phyloP scores from a whole-genome alignment of 2,329 filamentous ascomycete species.

The Colletotrichum sp. region DNA sequence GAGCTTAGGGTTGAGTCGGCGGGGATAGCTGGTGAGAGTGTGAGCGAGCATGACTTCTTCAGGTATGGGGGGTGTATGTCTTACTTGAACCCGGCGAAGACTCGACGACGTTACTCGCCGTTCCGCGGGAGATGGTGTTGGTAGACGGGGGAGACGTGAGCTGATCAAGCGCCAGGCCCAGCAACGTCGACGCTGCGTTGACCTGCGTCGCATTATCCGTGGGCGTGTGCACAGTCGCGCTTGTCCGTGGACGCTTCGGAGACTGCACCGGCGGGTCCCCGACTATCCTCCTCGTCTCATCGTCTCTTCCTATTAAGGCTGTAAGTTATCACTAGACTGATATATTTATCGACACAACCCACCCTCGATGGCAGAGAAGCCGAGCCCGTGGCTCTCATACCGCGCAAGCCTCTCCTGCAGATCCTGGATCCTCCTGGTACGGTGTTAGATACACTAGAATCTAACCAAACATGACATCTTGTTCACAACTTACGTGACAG shows the following conservation, averaged over 20 bases:
- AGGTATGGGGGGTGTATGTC: not conserved
- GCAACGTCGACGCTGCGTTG: constrained; percentile 2
- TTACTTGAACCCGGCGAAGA: not conserved
- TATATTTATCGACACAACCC: not conserved
- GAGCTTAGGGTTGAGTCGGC: constrained; percentile 20
- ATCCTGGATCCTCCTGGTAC: constrained; percentile 19
- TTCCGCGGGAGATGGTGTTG: not conserved
- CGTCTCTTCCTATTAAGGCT: not conserved
- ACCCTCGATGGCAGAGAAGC: not conserved
- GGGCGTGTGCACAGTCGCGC: not conserved
- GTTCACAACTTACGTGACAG: constrained; percentile 13
- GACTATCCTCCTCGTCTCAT: not conserved
- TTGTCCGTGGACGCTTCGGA: not conserved
- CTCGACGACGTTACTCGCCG: not conserved
- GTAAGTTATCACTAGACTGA: not conserved
- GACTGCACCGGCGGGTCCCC: not conserved
- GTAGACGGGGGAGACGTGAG: not conserved
- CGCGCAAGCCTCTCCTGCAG: constrained; percentile 19
- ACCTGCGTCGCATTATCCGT: constrained; percentile 12
- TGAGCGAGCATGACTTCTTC: not conserved
- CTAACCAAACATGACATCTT: fast-evolving
- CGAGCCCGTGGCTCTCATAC: constrained; percentile 13
- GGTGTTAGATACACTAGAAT: not conserved
- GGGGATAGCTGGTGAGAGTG: constrained; percentile 10
- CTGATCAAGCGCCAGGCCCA: not conserved